These are phyloP conservation scores for Pichia nakasei DNA, from an alignment of 805 yeast species.

Conservation along the genomic window DNA sequence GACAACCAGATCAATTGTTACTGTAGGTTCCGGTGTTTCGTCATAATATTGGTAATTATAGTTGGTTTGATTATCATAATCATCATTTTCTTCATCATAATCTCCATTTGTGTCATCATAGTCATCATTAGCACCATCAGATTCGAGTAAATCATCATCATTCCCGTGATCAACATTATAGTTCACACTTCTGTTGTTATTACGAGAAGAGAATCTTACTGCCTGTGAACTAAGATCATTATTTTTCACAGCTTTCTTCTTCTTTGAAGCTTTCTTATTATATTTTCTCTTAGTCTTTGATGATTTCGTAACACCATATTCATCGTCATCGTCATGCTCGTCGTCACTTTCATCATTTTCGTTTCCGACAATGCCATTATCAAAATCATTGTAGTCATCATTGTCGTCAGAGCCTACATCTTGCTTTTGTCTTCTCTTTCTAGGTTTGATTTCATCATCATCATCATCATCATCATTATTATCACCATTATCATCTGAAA, in stretches of 20 bases:
- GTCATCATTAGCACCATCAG: constrained; percentile 28
- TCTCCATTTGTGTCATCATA: constrained; percentile 9
- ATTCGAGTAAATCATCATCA: constrained; percentile 42
- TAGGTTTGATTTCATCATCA: constrained; percentile 13
- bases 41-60: constrained; percentile 12
- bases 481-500: constrained; percentile 25
- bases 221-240: constrained; percentile 6
- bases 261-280: constrained; percentile 20
- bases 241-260: constrained; percentile 12
- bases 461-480: constrained; percentile 27
- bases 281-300: constrained; percentile 20
- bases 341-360: constrained; percentile 24
- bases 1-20: constrained; percentile 35
- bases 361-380: constrained; percentile 27
- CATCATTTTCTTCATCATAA: constrained; percentile 16
- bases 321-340: constrained; percentile 27
- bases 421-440: constrained; percentile 14
- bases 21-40: constrained; percentile 11
- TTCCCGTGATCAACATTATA: constrained; percentile 67
- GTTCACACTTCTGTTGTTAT: constrained; percentile 48
- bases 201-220: constrained; percentile 71
- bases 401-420: constrained; percentile 16
- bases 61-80: constrained; percentile 17
- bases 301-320: constrained; percentile 18
- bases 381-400: constrained; percentile 23